Evolutionary conservation across 768 basidiomycete genomes (phyloP).

Genomic region (Trichaptum fuscoviolaceum): DNA sequence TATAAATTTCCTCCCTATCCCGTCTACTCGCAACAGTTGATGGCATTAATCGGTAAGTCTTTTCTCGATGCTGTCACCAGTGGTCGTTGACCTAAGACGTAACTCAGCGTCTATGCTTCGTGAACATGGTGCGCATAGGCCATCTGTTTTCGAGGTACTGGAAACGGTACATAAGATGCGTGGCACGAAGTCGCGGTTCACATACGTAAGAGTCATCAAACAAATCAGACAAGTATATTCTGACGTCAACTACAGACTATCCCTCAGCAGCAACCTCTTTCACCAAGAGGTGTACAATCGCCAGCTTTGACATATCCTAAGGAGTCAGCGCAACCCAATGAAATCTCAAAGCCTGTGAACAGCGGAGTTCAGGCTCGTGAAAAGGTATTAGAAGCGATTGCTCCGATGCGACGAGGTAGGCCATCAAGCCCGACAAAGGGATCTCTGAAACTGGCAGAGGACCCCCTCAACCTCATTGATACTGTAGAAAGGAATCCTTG

Average conservation of each 20-base stretch:
- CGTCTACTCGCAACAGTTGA: conserved; percentile 79
- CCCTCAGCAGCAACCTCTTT: conserved; percentile 12
- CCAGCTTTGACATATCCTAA: conserved; percentile 1
- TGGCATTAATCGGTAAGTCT: conserved; percentile 69
- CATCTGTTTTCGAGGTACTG: conserved; percentile 84
- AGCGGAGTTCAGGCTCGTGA: conserved; percentile 68
- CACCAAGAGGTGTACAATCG: conserved; percentile 9
- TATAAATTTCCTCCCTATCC: conserved; percentile 90
- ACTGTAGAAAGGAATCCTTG: conserved; percentile 27
- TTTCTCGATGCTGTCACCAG: conserved; percentile 12
- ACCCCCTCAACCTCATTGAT: not conserved
- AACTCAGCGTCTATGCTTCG: conserved; percentile 81
- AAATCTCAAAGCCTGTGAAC: conserved; percentile 25
- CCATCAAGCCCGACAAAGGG: conserved; percentile 31
- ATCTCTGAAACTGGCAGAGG: conserved; percentile 8
- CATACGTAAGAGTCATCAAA: conserved; percentile 41
- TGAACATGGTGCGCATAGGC: conserved; percentile 83
- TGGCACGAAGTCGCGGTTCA: conserved; percentile 76
- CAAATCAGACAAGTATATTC: conserved; percentile 4
- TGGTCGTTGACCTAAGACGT: conserved; percentile 6
- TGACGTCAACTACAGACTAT: conserved; percentile 12
- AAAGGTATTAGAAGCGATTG: conserved; percentile 73
- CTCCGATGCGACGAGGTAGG: conserved; percentile 71
- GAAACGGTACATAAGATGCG: conserved; percentile 78
- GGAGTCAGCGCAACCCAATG: not conserved